Percentiles rank a stretch among this genome's conserved stretches.
These are phyloP conservation scores for Colletotrichum tabaci DNA, from an alignment of 2,329 filamentous ascomycete genomes.

Conservation along the genomic window DNA sequence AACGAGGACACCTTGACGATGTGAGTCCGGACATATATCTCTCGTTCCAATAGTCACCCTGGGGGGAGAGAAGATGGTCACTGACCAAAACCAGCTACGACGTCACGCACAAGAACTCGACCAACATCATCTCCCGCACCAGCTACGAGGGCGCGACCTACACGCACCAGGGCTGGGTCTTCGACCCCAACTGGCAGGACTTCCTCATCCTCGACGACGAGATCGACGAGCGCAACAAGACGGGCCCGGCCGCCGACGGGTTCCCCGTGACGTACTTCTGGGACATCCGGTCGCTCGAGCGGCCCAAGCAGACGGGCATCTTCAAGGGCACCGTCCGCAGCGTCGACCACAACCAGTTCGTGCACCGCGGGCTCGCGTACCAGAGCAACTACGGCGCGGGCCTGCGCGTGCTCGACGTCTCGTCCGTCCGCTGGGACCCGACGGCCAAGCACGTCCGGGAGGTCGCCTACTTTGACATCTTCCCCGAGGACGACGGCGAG, in stretches of 20 bases:
- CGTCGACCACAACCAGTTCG: slow-evolving; percentile 66
- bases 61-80: neutral
- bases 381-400: slow-evolving; percentile 67
- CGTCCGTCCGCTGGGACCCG: slow-evolving; percentile 56
- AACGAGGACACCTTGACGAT: slow-evolving; percentile 68
- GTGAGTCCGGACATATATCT: neutral
- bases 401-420: slow-evolving; percentile 57
- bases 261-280: slow-evolving; percentile 67
- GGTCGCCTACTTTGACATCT: slow-evolving; percentile 44
- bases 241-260: slow-evolving; percentile 57
- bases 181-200: slow-evolving; percentile 60
- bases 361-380: slow-evolving; percentile 60
- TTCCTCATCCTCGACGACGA: slow-evolving; percentile 68
- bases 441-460: slow-evolving; percentile 61
- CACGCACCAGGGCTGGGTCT: slow-evolving; percentile 71
- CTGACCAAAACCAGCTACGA: slow-evolving; percentile 56
- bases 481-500: slow-evolving; percentile 40
- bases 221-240: slow-evolving; percentile 61
- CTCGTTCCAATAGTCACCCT: too few species aligned
- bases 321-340: slow-evolving; percentile 58
- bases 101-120: slow-evolving; percentile 62
- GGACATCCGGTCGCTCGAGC: slow-evolving; percentile 60
- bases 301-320: slow-evolving; percentile 57
- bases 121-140: slow-evolving; percentile 65
- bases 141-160: slow-evolving; percentile 70